Percentiles rank a stretch among this genome's conserved stretches.
phyloP scores from a whole-genome alignment of 2,329 filamentous ascomycete species.

The Diaporthe capsici region DNA sequence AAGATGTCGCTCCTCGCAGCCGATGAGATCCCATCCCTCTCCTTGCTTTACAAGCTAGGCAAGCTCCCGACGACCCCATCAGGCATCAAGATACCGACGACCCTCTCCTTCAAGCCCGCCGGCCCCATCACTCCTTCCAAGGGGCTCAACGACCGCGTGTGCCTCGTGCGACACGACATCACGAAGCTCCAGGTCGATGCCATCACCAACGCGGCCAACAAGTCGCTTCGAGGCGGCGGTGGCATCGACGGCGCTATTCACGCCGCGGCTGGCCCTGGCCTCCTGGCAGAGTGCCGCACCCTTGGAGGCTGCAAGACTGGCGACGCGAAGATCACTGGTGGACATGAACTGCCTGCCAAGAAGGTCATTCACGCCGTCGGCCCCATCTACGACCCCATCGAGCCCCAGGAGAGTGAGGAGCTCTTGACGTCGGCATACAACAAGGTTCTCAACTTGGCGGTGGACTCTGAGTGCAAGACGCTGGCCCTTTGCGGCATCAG shows the following conservation, averaged over 20 bases:
- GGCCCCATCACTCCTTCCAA: slow-evolving; percentile 55
- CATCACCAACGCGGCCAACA: slow-evolving; percentile 95
- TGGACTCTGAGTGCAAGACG: slow-evolving; percentile 73
- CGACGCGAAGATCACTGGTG: slow-evolving; percentile 84
- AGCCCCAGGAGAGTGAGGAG: slow-evolving; percentile 58
- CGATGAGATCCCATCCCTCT: slow-evolving; percentile 73
- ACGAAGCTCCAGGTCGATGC: slow-evolving; percentile 83
- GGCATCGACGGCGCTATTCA: slow-evolving; percentile 94
- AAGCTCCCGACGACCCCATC: slow-evolving; percentile 56
- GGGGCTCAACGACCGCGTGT: slow-evolving; percentile 78
- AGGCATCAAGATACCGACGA: slow-evolving; percentile 40
- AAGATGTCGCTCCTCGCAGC: slow-evolving; percentile 59
- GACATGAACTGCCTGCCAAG: slow-evolving; percentile 80
- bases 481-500: slow-evolving; percentile 89
- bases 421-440: slow-evolving; percentile 76
- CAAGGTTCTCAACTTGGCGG: slow-evolving; percentile 79
- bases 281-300: slow-evolving; percentile 79
- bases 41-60: slow-evolving; percentile 74
- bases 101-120: slow-evolving; percentile 45
- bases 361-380: slow-evolving; percentile 94
- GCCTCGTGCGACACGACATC: slow-evolving; percentile 82
- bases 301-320: slow-evolving; percentile 83
- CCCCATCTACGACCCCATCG: slow-evolving; percentile 74
- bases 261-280: slow-evolving; percentile 78
- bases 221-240: slow-evolving; percentile 83